These are phyloP conservation scores for Kluyveromyces marxianus DNA, from an alignment of 1,139 yeast species.

Conservation along the genomic window DNA sequence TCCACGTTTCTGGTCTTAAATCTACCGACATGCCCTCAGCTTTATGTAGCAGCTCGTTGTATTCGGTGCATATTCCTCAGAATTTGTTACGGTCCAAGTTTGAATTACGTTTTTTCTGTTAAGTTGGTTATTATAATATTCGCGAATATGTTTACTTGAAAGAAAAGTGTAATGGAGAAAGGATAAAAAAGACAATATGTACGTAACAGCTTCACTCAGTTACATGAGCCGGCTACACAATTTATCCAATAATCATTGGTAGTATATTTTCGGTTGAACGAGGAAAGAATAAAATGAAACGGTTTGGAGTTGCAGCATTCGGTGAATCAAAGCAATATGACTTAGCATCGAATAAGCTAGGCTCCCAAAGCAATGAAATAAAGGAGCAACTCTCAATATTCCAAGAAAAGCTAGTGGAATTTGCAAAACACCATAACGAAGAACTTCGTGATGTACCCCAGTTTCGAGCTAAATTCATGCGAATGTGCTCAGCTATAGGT, in stretches of 20 bases:
- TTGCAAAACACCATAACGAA: conserved; percentile 54
- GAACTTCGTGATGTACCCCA: conserved; percentile 60
- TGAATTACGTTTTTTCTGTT: neutral
- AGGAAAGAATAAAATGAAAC: conserved; percentile 14
- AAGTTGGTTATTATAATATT: neutral
- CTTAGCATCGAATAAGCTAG: conserved; percentile 19
- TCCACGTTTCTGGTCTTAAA: conserved; percentile 55
- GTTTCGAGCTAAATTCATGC: conserved; percentile 62
- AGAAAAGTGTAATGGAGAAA: neutral
- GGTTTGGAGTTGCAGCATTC: conserved; percentile 28
- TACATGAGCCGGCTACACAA: too few species aligned
- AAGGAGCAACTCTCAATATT: conserved; percentile 53
- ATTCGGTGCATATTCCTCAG: neutral
- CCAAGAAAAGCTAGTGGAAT: conserved; percentile 51
- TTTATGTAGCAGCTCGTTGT: neutral
- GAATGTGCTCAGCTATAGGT: conserved; percentile 71
- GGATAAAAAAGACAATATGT: too few species aligned
- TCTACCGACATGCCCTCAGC: conserved; percentile 11
- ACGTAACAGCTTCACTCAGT: too few species aligned
- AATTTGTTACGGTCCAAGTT: neutral
- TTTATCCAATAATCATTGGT: too few species aligned
- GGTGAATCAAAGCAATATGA: conserved; percentile 15
- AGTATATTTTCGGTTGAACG: neutral
- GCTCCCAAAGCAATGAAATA: conserved; percentile 44
- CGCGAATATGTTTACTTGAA: neutral